phyloP scores from a whole-genome alignment of 768 basidiomycete genomes.

The Candolleomyces efflorescens region DNA sequence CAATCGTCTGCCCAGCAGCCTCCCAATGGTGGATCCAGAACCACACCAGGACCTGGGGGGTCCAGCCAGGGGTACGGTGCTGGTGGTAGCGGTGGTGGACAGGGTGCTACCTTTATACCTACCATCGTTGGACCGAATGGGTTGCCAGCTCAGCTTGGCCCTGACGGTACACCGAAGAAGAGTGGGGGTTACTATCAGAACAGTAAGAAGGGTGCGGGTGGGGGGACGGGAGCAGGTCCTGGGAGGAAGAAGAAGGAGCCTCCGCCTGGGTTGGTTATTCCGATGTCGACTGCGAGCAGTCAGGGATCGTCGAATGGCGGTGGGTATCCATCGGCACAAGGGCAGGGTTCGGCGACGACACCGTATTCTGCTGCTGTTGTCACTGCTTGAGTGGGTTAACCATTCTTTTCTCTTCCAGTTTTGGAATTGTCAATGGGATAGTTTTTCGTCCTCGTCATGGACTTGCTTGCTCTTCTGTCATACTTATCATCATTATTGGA shows the following conservation, averaged over 20 bases:
- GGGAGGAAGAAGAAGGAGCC: slow-evolving; percentile 43
- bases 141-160: neutral
- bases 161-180: slow-evolving; percentile 31
- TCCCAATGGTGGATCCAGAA: slow-evolving; percentile 11
- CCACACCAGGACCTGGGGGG: neutral
- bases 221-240: slow-evolving; percentile 39
- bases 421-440: too few relatives aligned
- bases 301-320: slow-evolving; percentile 6
- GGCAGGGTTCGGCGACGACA: slow-evolving; percentile 10
- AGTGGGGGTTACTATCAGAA: neutral
- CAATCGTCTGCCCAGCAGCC: too few relatives aligned
- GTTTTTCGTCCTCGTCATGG: too few relatives aligned
- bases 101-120: slow-evolving; percentile 11
- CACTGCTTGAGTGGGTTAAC: slow-evolving; percentile 3
- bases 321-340: neutral
- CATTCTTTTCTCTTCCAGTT: neutral
- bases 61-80: too few relatives aligned
- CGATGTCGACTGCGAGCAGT: slow-evolving; percentile 1
- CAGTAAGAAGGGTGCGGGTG: slow-evolving; percentile 11
- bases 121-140: slow-evolving; percentile 6
- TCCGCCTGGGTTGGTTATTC: slow-evolving; percentile 12
- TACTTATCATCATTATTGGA: too few relatives aligned
- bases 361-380: slow-evolving; percentile 23
- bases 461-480: too few relatives aligned
- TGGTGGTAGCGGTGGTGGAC: slow-evolving; percentile 12